phyloP scores from a whole-genome alignment of 192 early-diverging fungal species.

The Coemansia sp. region DNA sequence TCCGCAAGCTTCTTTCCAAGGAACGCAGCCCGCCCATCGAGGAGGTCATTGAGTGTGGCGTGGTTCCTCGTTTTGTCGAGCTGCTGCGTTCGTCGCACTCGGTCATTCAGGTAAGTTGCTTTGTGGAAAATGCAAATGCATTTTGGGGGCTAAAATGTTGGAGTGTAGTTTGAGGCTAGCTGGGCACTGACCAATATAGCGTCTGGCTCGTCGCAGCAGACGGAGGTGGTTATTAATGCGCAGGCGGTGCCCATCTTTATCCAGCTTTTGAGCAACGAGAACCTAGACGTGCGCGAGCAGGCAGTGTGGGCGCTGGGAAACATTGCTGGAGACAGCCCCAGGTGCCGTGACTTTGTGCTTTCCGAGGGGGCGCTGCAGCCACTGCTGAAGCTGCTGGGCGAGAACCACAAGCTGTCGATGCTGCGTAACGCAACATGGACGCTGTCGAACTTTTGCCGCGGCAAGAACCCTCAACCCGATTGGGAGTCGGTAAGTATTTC shows the following conservation, averaged over 20 bases:
- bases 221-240: conserved; percentile 88
- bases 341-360: conserved; percentile 89
- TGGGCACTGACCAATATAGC: conserved; percentile 99
- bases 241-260: conserved; percentile 92
- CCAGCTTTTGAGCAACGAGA: conserved; percentile 76
- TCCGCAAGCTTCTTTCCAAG: conserved; percentile 92
- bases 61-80: conserved; percentile 93
- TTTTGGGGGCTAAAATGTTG: conserved; percentile 4
- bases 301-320: conserved; percentile 99
- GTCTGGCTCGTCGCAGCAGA: conserved; percentile 91
- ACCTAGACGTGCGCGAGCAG: conserved; percentile 92
- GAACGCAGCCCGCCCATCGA: conserved; percentile 96
- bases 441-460: conserved; percentile 97
- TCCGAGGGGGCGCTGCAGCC: conserved; percentile 78
- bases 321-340: conserved; percentile 95
- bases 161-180: conserved; percentile 86
- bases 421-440: conserved; percentile 99
- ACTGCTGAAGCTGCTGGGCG: conserved; percentile 82
- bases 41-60: conserved; percentile 89
- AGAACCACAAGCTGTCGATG: conserved; percentile 94
- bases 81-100: conserved; percentile 83
- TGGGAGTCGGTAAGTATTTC: conserved; percentile 59
- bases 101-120: conserved; percentile 66
- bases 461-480: conserved; percentile 93
- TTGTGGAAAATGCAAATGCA: background rate